These are phyloP conservation scores for Cruciata laevipes DNA, from an alignment of 257 asterid species.

Conservation along the genomic window DNA sequence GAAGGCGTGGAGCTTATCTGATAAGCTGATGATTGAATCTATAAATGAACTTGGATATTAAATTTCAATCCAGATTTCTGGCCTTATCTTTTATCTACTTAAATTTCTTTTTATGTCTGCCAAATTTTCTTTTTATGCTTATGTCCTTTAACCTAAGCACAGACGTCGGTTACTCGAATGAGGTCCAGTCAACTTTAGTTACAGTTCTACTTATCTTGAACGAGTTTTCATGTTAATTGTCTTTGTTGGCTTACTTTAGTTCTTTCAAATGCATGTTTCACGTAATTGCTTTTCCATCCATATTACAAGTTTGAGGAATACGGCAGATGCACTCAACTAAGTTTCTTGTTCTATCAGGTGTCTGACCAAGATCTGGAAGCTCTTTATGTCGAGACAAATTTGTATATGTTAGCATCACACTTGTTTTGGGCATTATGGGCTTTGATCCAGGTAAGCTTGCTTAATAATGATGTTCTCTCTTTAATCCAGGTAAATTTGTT, in stretches of 20 bases:
- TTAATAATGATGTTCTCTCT: background rate
- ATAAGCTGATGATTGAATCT: background rate
- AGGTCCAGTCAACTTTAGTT: background rate
- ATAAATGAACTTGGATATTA: background rate
- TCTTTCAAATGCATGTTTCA: background rate
- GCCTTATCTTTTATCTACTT: too few species aligned
- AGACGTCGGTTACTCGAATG: background rate
- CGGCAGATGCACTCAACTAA: background rate
- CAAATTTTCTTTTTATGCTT: too few species aligned
- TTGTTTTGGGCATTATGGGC: slow-evolving; percentile 96
- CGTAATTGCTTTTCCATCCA: background rate
- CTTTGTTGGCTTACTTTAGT: background rate
- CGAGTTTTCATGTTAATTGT: background rate
- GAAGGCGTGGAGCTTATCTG: background rate
- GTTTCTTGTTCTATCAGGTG: slow-evolving; percentile 35
- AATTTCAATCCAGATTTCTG: background rate
- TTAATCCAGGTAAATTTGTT: background rate
- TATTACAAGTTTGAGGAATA: slow-evolving; percentile 3
- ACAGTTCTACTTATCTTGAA: slow-evolving; percentile 2
- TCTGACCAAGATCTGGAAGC: slow-evolving; percentile 56
- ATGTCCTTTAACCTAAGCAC: too few species aligned
- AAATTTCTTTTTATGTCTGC: background rate
- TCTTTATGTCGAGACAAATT: slow-evolving; percentile 62
- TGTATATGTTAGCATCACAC: slow-evolving; percentile 84
- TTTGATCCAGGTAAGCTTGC: slow-evolving; percentile 66